A percentile compares a stretch with the other conserved stretches of the same genome.
Conservation (phyloP, 495 filamentous ascomycete genomes). For the Aspergillus egyptiacus region DNA sequence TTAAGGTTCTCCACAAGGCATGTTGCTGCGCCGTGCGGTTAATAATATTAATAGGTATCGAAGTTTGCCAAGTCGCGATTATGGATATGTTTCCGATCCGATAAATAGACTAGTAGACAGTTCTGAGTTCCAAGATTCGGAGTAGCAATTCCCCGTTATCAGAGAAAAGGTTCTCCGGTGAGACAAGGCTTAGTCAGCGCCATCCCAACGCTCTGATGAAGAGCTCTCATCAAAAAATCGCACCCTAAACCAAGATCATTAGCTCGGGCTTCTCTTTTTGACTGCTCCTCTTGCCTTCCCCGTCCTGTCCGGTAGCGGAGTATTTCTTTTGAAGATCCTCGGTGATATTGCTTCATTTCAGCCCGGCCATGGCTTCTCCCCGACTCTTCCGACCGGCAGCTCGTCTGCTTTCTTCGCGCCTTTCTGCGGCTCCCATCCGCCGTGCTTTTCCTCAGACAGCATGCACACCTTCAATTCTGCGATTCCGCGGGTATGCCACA, state of each 20-base stretch:
- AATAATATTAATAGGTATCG: too few relatives aligned
- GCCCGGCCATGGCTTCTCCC: conserved; percentile 54
- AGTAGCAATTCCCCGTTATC: conserved; percentile 11
- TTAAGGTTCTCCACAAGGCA: too few relatives aligned
- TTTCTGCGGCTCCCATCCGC: conserved; percentile 46
- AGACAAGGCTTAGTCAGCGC: conserved; percentile 30
- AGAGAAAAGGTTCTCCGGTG: conserved; percentile 27
- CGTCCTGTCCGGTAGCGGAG: conserved; percentile 18
- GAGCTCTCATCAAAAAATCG: conserved; percentile 25
- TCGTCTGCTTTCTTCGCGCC: conserved; percentile 64
- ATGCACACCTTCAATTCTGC: conserved; percentile 41
- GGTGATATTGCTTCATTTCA: conserved; percentile 18
- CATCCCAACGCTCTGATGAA: conserved; percentile 35
- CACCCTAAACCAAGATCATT: conserved; percentile 6
- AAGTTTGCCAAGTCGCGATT: too few relatives aligned
- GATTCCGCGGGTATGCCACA: conserved; percentile 44
- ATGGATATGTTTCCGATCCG: too few relatives aligned
- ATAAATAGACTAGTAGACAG: not conserved
- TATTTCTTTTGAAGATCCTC: conserved; percentile 17
- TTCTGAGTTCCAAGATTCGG: not conserved
- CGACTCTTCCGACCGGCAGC: conserved; percentile 77
- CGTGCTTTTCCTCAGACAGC: conserved; percentile 45
- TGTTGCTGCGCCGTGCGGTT: too few relatives aligned
- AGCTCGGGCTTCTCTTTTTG: conserved; percentile 7
- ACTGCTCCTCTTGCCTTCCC: conserved; percentile 7